Evolutionary conservation across 345 rosid genomes (phyloP).

Genomic region (Iberis pinnata): DNA sequence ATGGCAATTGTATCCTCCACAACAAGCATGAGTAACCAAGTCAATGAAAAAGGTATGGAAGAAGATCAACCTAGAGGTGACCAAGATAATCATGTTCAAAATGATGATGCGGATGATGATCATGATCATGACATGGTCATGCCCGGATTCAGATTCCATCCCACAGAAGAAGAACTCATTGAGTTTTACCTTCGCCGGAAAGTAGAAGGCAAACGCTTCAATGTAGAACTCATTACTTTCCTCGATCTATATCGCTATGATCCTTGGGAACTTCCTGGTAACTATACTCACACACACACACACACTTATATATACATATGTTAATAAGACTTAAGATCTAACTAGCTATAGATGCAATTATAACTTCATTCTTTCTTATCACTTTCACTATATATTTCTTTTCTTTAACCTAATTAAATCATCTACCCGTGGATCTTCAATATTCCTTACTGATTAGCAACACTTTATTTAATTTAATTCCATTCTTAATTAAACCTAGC

Average conservation of each 20-base stretch:
- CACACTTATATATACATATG: not conserved
- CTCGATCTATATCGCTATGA: conserved; percentile 98
- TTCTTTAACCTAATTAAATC: conserved; percentile 5
- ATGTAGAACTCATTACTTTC: conserved; percentile 95
- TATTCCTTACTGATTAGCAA: not conserved
- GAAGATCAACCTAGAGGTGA: conserved; percentile 22
- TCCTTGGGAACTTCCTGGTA: conserved; percentile 99
- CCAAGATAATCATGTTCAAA: conserved; percentile 19
- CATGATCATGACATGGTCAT: conserved; percentile 94
- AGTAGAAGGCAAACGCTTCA: conserved; percentile 98
- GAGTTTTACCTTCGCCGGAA: conserved; percentile 99
- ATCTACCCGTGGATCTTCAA: not conserved
- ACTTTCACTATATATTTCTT: too few species aligned
- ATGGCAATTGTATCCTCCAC: conserved; percentile 60
- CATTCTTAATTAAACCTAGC: conserved; percentile 2
- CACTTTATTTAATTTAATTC: not conserved
- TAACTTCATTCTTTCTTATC: not conserved
- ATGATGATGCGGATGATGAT: conserved; percentile 41
- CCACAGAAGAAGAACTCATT: conserved; percentile 96
- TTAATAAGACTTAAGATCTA: conserved; percentile 10
- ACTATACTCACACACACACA: not conserved
- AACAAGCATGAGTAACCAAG: conserved; percentile 43
- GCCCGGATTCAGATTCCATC: conserved; percentile 99
- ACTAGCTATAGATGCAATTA: not conserved
- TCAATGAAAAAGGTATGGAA: conserved; percentile 22